These are phyloP conservation scores for Stephania yunnanensis DNA, from an alignment of 164 flowering plant species.

Conservation along the genomic window DNA sequence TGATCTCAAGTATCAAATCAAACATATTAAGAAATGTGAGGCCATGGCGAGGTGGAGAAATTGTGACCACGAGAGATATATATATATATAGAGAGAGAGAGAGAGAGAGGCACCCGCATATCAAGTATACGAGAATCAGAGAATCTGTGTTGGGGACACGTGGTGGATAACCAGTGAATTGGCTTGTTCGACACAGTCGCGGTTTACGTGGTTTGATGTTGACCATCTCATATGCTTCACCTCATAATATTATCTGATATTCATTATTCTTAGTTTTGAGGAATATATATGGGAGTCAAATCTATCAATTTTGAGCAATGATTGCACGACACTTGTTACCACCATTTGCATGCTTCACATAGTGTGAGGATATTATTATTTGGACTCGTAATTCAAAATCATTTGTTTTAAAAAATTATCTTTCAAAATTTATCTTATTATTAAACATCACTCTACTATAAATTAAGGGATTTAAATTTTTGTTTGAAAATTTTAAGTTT, in stretches of 20 bases:
- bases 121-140: no score
- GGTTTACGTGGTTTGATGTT: constrained; percentile 1
- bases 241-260: neutral
- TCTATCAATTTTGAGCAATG: neutral
- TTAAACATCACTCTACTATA: no score
- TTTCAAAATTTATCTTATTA: no score
- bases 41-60: no score
- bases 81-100: constrained; percentile 2
- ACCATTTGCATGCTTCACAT: neutral
- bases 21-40: no score
- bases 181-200: neutral
- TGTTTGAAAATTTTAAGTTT: no score
- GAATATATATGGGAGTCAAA: neutral
- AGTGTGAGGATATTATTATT: no score
- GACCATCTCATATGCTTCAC: neutral
- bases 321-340: neutral
- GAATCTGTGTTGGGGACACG: neutral
- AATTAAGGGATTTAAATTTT: no score
- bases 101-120: neutral
- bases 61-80: neutral
- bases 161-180: neutral
- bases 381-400: no score
- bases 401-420: no score
- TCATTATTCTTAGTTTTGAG: neutral
- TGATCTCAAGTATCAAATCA: no score